A percentile compares a stretch with the other conserved stretches of the same genome.
Evolutionary conservation across 495 filamentous ascomycete genomes (phyloP).

Genomic region (Xeromyces bisporus): DNA sequence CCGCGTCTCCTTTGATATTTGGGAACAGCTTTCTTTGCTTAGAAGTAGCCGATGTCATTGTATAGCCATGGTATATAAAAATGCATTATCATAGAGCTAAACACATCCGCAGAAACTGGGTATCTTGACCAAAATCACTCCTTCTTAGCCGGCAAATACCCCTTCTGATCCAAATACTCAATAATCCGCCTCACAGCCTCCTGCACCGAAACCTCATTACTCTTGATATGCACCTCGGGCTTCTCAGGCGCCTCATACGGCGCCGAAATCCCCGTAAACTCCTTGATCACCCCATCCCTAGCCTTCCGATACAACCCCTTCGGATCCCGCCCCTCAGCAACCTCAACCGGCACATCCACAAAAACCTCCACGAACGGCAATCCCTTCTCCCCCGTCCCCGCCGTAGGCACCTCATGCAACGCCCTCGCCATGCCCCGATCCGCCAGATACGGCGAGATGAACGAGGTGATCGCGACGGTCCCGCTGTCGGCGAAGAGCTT

Average conservation of each 20-base stretch:
- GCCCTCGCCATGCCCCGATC: conserved; percentile 70
- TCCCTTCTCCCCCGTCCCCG: conserved; percentile 35
- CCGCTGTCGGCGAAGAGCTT: conserved; percentile 88
- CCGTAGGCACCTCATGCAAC: conserved; percentile 45
- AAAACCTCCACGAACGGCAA: conserved; percentile 86
- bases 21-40: not conserved
- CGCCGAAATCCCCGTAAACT: conserved; percentile 84
- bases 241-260: conserved; percentile 84
- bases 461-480: conserved; percentile 77
- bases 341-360: conserved; percentile 72
- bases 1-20: not conserved
- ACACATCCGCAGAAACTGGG: no score
- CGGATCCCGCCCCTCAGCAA: conserved; percentile 87
- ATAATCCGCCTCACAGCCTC: conserved; percentile 76
- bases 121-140: conserved; percentile 14
- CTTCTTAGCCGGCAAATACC: conserved; percentile 38
- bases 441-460: conserved; percentile 85
- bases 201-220: conserved; percentile 58
- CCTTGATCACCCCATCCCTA: conserved; percentile 77
- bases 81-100: no score
- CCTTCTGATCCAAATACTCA: conserved; percentile 52
- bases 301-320: conserved; percentile 98
- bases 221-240: conserved; percentile 73
- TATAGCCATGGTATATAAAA: no score
- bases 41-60: not conserved